Percentiles rank a stretch among this genome's conserved stretches.
Evolutionary conservation across 371 early-diverging fungal genomes (phyloP).

Genomic region (Blakeslea trispora): DNA sequence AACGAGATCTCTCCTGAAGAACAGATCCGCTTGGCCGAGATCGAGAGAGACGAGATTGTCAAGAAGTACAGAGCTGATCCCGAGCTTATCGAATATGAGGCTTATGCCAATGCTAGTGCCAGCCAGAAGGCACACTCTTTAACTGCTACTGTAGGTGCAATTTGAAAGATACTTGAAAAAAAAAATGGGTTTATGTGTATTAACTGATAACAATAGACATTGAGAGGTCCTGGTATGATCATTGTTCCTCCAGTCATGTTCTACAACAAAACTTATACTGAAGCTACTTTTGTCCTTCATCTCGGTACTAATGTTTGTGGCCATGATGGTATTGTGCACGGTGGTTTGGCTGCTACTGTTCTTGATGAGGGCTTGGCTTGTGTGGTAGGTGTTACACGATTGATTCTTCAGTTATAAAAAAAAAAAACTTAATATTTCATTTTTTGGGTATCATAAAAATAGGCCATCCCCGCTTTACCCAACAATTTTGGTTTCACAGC

Average conservation of each 20-base stretch:
- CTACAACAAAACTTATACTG: slow-evolving; percentile 41
- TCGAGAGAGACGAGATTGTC: slow-evolving; percentile 33
- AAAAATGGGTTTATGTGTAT: too few species aligned
- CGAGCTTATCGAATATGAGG: slow-evolving; percentile 31
- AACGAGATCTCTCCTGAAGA: slow-evolving; percentile 4
- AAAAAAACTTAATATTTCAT: not conserved
- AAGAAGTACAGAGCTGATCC: slow-evolving; percentile 30
- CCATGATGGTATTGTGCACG: slow-evolving; percentile 77
- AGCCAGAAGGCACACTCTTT: slow-evolving; percentile 35
- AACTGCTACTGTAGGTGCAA: slow-evolving; percentile 36
- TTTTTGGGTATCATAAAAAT: not conserved
- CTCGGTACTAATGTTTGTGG: slow-evolving; percentile 61
- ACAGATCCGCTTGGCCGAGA: slow-evolving; percentile 64
- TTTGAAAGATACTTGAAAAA: not conserved
- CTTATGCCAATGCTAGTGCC: slow-evolving; percentile 32
- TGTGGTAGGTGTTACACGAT: slow-evolving; percentile 45
- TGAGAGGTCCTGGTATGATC: slow-evolving; percentile 45
- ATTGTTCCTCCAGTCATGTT: slow-evolving; percentile 40
- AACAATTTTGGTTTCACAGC: slow-evolving; percentile 77
- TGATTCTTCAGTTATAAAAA: too few species aligned
- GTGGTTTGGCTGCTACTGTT: slow-evolving; percentile 74
- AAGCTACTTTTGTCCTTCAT: slow-evolving; percentile 37
- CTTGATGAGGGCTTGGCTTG: slow-evolving; percentile 68
- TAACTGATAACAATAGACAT: slow-evolving; percentile 25
- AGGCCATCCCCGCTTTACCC: slow-evolving; percentile 61